These are phyloP conservation scores for Clonostachys rosea DNA, from an alignment of 2,329 filamentous ascomycete species.

Conservation along the genomic window DNA sequence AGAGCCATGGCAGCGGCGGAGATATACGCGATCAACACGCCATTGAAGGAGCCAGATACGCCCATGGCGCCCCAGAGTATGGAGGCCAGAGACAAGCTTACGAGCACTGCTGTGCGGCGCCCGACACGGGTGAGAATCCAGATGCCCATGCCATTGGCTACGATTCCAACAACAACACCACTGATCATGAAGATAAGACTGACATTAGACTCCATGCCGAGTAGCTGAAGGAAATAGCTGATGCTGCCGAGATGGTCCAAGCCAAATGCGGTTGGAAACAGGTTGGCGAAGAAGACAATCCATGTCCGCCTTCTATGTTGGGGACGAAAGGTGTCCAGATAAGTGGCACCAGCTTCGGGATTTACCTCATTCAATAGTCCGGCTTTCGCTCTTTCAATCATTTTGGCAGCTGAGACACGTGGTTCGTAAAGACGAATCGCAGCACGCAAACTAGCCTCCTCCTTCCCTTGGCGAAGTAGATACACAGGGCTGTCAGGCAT, in stretches of 20 bases:
- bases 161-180: slow-evolving; percentile 35
- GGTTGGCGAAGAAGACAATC: slow-evolving; percentile 33
- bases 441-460: slow-evolving; percentile 32
- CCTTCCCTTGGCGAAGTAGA: slow-evolving; percentile 32
- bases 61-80: slow-evolving; percentile 39
- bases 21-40: background rate
- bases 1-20: background rate
- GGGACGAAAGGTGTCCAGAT: slow-evolving; percentile 35
- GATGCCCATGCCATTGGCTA: slow-evolving; percentile 35
- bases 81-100: slow-evolving; percentile 20
- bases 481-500: slow-evolving; percentile 48
- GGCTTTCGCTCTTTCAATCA: slow-evolving; percentile 12
- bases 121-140: slow-evolving; percentile 34
- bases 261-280: slow-evolving; percentile 38
- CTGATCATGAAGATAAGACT: slow-evolving; percentile 37
- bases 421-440: slow-evolving; percentile 36
- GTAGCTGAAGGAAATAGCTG: slow-evolving; percentile 30
- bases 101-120: slow-evolving; percentile 27
- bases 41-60: slow-evolving; percentile 27
- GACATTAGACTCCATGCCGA: slow-evolving; percentile 20
- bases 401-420: background rate
- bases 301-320: slow-evolving; percentile 33
- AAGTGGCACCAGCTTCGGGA: slow-evolving; percentile 33
- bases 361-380: slow-evolving; percentile 31
- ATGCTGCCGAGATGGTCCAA: slow-evolving; percentile 34